A percentile compares a stretch with the other conserved stretches of the same genome.
Evolutionary conservation across 805 yeast species (phyloP).

Genomic region (Nakazawaea laoshanensis): DNA sequence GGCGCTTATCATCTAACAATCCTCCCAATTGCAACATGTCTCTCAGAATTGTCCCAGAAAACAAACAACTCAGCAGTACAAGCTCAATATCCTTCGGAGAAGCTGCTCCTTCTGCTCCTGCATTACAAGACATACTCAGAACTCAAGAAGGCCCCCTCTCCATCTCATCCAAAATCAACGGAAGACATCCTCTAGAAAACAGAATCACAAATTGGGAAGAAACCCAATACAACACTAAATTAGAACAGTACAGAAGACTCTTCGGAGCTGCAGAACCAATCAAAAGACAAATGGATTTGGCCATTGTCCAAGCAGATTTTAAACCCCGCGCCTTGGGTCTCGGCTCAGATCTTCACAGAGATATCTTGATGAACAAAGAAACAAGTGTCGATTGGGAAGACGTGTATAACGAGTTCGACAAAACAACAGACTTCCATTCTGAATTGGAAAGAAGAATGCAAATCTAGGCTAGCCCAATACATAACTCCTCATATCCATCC

Average conservation of each 20-base stretch:
- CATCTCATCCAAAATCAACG: constrained; percentile 54
- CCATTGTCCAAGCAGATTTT: constrained; percentile 63
- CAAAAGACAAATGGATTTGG: constrained; percentile 81
- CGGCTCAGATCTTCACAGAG: constrained; percentile 53
- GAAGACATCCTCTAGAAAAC: constrained; percentile 79
- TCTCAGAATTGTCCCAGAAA: constrained; percentile 48
- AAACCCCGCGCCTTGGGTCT: constrained; percentile 60
- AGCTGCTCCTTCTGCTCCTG: constrained; percentile 59
- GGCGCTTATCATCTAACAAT: too few relatives aligned
- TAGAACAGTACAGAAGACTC: constrained; percentile 73
- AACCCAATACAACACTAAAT: constrained; percentile 56
- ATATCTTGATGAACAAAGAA: constrained; percentile 74
- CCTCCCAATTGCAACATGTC: constrained; percentile 27
- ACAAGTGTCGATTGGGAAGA: constrained; percentile 89
- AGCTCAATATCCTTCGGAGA: constrained; percentile 44
- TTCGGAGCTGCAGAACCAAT: constrained; percentile 95
- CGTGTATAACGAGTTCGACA: constrained; percentile 48
- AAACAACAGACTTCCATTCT: constrained; percentile 49
- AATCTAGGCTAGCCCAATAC: too few relatives aligned
- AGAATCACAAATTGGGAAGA: constrained; percentile 75
- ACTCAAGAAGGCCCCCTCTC: constrained; percentile 56
- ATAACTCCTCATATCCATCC: too few relatives aligned
- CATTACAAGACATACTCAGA: constrained; percentile 61
- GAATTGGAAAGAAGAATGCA: constrained; percentile 65
- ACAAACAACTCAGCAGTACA: constrained; percentile 34